Evolutionary conservation across 2,329 filamentous ascomycete species (phyloP), one percentile per base, ranked within the genome.

Genomic region (Nectriaceae sp.): DNA sequence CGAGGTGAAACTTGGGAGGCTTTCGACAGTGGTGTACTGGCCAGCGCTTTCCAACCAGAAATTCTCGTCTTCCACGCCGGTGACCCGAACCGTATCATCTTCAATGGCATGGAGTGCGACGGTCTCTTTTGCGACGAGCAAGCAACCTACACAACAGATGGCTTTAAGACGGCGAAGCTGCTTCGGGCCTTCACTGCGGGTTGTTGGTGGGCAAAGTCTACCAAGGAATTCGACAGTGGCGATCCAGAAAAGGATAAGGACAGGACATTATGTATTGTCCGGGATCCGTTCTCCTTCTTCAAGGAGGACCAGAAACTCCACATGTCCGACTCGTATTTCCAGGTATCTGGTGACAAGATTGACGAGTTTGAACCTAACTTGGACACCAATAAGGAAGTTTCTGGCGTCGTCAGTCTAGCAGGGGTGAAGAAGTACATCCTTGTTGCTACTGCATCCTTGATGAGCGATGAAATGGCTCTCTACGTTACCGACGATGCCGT

Each of bases 381-480:
- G 60, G 86, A 90, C 54, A 82, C 81, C 21, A 83, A 84, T 50
- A 83, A 88, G 46, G 83, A 88, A 1, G 85, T 96, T 4, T 80
- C 84, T 56, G 93, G 94, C 46, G 81, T 96, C 56, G 82, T 90
- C 54, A 93, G 88, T 66, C 75, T 96, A 55, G 92, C 90, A 4
- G 75, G 85, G 10, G 89, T 96, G 52, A 96, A 96, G 70, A 89
- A 88, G 60, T 96, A 88, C 65, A 74, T 99, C 24, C 81, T 99
- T 35, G 89, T 88, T 15, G 94, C 93, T 29, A 87, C 89, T 3
- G 85, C 87, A 53, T 88, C 91, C 16, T 77, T 83, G 29, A 84
- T 87, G 42, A 96, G 91, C 11, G 87, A 89, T 59, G 95, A 99
- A 71, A 88, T 97, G 79, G 90, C 90, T 4, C 80, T 99, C 46